phyloP scores from a whole-genome alignment of 2,329 filamentous ascomycete genomes.

The Sporothrix euskadiensis region DNA sequence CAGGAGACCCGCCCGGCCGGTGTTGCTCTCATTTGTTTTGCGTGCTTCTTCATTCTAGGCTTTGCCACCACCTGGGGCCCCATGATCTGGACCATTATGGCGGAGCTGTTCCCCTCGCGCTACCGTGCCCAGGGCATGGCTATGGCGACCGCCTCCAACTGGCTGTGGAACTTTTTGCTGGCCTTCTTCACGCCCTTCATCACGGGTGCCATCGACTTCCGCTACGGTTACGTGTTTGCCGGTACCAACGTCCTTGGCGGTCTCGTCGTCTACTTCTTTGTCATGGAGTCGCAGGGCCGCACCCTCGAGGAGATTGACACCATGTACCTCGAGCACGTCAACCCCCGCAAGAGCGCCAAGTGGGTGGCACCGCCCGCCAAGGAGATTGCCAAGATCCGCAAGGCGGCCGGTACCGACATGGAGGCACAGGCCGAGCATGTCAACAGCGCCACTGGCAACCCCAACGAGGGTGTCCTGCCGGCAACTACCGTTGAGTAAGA shows the following conservation, averaged over 20 bases:
- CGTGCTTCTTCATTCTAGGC: constrained; percentile 72
- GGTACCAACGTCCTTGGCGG: constrained; percentile 69
- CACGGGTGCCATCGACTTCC: constrained; percentile 66
- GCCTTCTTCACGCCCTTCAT: constrained; percentile 29
- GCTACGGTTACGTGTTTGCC: constrained; percentile 73
- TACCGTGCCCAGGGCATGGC: constrained; percentile 34
- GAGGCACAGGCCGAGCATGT: constrained; percentile 24
- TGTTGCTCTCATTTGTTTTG: constrained; percentile 69
- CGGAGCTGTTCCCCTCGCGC: constrained; percentile 33
- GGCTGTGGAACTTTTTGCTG: constrained; percentile 62
- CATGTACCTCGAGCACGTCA: constrained; percentile 47
- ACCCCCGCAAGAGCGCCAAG: constrained; percentile 39
- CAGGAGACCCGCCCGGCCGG: constrained; percentile 50
- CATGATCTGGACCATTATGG: constrained; percentile 34
- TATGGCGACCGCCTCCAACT: constrained; percentile 46
- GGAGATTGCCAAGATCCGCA: constrained; percentile 29
- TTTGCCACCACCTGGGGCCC: constrained; percentile 53
- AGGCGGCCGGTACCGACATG: constrained; percentile 25
- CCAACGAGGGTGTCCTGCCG: background rate
- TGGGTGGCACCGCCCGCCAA: constrained; percentile 27
- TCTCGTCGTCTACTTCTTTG: constrained; percentile 70
- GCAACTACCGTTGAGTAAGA: background rate
- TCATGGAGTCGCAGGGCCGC: constrained; percentile 87
- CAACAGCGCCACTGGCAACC: background rate
- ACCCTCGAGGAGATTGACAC: constrained; percentile 77